Base-by-base conservation (phyloP, 331 rosid genomes). In the Prunus yedoensis region DNA sequence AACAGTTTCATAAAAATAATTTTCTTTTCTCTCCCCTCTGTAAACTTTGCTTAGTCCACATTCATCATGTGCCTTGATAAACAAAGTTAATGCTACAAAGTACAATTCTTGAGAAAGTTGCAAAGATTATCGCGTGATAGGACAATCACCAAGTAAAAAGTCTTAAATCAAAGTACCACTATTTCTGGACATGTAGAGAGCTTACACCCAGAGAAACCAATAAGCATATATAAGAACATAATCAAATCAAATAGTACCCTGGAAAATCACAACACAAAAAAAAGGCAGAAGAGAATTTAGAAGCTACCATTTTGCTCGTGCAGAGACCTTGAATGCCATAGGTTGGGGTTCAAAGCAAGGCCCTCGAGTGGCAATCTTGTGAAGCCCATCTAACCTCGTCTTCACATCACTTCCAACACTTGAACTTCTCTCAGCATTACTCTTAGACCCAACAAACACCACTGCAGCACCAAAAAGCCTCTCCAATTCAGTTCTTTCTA, bases 251-350 rank as follows among this genome's bases (percentile, higher is more conserved):
- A 65, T 7, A 70, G 58, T 17, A 74, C 0, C n/a, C 35, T 9
- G 0, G 27, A 35, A 23, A 46, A 27, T 30, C 27, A 15, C 8
- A 23, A 14, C 18, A 59, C 50, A 63, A 11, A 8, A 32, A 16
- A 46, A 28, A 5, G 43, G n/a, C 17, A 47, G 13, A 30, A 57
- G 38, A 47, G 65, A 54, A 64, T 65, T 15, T 10, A 43, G 46
- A 28, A 63, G 62, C 18, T 86, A 91, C 93, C 95, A 91, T 79
- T 91, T 91, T 21, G 93, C 91, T 86, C 97, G 82, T 45, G 95
- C 91, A 28, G 80, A 85, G 85, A 91, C 60, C 64, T 87, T 88
- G 58, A 88, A 74, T 53, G 87, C 85, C 90, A 88, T 88, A 74
- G 95, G 95, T 60, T 84, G 89, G 4, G 89, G 84, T 54, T 89